A percentile compares a stretch with the other conserved stretches of the same genome.
These are phyloP conservation scores for Cordyceps cicadae DNA, from an alignment of 2,329 filamentous ascomycete species.

Conservation along the genomic window DNA sequence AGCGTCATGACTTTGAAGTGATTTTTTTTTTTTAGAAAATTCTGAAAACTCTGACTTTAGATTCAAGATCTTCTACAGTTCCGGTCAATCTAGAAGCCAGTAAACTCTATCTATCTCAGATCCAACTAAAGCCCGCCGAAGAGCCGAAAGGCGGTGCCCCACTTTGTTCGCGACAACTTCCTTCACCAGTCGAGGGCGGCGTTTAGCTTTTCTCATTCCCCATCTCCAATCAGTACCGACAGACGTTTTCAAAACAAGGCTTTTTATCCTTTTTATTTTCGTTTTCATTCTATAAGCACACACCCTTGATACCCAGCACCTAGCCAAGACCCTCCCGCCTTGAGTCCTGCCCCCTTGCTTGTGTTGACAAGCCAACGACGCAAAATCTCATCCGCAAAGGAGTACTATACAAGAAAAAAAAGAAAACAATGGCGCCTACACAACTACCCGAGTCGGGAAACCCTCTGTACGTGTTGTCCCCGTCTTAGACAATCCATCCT, in stretches of 20 bases:
- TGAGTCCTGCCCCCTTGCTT: too few species aligned
- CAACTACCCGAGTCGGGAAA: constrained; percentile 39
- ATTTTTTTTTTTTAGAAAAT: too few species aligned
- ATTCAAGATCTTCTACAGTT: not conserved
- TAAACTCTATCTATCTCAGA: not conserved
- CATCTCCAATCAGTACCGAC: not conserved
- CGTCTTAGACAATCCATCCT: too few species aligned
- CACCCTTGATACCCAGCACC: too few species aligned
- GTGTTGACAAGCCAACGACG: too few species aligned
- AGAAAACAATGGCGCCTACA: constrained; percentile 33
- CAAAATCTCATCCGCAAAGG: too few species aligned
- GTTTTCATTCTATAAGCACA: too few species aligned
- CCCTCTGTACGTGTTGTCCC: constrained; percentile 32
- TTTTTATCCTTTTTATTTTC: too few species aligned
- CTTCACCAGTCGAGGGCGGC: not conserved
- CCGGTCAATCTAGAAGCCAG: not conserved
- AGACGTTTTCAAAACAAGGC: too few species aligned
- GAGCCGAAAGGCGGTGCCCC: not conserved
- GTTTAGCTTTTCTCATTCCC: not conserved
- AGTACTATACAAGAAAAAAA: too few species aligned
- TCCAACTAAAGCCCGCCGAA: not conserved
- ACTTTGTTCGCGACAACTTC: not conserved
- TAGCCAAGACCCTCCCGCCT: not conserved
- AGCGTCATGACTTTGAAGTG: too few species aligned
- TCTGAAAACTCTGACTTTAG: too few species aligned